Evolutionary conservation across 2,329 filamentous ascomycete genomes (phyloP), one percentile per base, ranked within the genome.

Genomic region (Fusarium multiceps): DNA sequence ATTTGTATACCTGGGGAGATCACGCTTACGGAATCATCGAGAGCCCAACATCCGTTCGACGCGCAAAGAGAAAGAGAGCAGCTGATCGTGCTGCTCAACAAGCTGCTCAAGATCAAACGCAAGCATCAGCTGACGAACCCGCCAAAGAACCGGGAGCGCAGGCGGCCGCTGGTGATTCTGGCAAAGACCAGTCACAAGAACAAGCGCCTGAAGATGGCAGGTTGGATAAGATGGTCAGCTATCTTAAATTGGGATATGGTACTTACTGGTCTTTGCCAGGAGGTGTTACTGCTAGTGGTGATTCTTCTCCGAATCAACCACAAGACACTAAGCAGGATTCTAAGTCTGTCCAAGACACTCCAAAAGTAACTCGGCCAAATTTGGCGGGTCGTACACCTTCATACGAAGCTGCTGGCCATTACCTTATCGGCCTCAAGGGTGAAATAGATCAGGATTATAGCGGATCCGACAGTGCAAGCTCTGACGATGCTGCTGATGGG

Each of bases 1-100:
- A 93, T 75, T 85, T 98, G 4, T 97, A 96, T 78, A 90, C 86
- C 30, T 93, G 93, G 84, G 95, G 94, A 4, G 89, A 93, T 55
- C 87, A 92, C 74, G 90, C 95, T 4, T 98, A 97, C 77, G 95
- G 94, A 6, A 88, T 98, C 9, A 87, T 88, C 55, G 92, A 97
- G 37, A 94, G 93, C 70, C 92, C 93, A 16, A 88, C 87, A 3
- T 90, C 92, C 2, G 85, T 86, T 63, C 87, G 91, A 32, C 84
- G 85, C 49, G 79, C 81, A 68, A 86, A 78, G 75, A 77, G 70
- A 25, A 79, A 74, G 56, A 80, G 81, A 76, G 58, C 63, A 42
- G 61, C 62, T 3, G 55, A 59, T 49, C 72, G 71, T 40, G 59
- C 56, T 25, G 57, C 56, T 21, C 67, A 66, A 13, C 49, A 62